Base-by-base conservation (phyloP, 1,139 yeast genomes). In the Magnusiomyces clavatus region DNA sequence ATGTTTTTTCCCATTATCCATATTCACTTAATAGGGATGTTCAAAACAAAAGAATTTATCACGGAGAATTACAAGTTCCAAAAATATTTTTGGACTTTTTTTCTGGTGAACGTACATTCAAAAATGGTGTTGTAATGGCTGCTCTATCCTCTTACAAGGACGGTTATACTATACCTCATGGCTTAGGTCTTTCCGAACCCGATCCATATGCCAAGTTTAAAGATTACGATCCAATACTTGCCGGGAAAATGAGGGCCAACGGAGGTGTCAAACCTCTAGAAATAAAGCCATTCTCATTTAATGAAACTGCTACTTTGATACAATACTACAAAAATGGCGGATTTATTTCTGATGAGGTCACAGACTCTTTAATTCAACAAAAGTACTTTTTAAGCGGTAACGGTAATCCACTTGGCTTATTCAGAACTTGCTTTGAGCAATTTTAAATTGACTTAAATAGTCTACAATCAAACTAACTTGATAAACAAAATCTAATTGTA, bases 51-150 rank as follows among this genome's bases (percentile, higher is more conserved):
- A 77, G 77, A 16, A 77, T 90, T 53, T 81, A 81, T 61, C 75
- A 83, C 55, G 73, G 76, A 35, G 77, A 83, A 38, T 77, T 90
- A 52, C 92, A 86, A 65, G 63, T 88, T 40, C 83, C 86, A n/a
- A 75, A 75, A 54, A 74, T 77, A 45, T 66, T 89, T 29, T 69
- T 85, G 58, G 73, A 78, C 49, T 72, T 77, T 36, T 71, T 82
- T 20, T 72, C 81, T 45, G 94, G 94, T 36, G 75, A 73, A 12
- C 60, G 66, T 58, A 49, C 65, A 51, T 64, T 86, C 76, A 60
- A 66, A 20, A 75, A 76, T 53, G 95, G 95, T 59, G 85, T 83
- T 41, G 76, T 86, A 11, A 65, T 88, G 31, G 68, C 83, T 45
- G 77, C 94, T n/a, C 80, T 81, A 47, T 76, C 85, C 34, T 65